A percentile compares a stretch with the other conserved stretches of the same genome.
Evolutionary conservation across 306 rosid species (phyloP).

Genomic region (Quillaja saponaria): DNA sequence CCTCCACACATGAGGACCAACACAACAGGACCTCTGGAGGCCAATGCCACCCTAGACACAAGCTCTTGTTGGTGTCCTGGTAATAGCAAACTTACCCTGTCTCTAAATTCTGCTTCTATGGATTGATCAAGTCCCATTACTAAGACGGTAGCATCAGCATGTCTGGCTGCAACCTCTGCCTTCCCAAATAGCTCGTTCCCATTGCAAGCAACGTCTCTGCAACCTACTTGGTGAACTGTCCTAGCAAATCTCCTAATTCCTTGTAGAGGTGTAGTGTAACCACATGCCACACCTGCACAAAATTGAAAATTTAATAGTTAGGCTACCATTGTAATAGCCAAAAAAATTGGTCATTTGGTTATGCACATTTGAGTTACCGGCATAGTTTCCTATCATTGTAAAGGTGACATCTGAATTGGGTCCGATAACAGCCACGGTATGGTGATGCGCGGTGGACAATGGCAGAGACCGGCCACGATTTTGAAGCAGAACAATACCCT

Average conservation of each 20-base stretch:
- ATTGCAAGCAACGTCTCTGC: constrained; percentile 53
- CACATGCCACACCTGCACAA: constrained; percentile 70
- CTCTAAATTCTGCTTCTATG: constrained; percentile 73
- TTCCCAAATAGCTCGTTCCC: constrained; percentile 43
- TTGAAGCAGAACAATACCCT: constrained; percentile 69
- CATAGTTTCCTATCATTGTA: constrained; percentile 95
- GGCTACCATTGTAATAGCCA: no score
- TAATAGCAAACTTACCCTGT: constrained; percentile 54
- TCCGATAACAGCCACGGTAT: constrained; percentile 76
- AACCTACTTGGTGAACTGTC: constrained; percentile 62
- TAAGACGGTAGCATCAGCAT: constrained; percentile 62
- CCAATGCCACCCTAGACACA: constrained; percentile 55
- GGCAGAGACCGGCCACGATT: constrained; percentile 58
- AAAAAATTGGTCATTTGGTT: no score
- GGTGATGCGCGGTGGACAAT: constrained; percentile 39
- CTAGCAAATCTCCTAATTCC: constrained; percentile 73
- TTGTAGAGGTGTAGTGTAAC: constrained; percentile 71
- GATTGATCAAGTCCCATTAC: constrained; percentile 90
- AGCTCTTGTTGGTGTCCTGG: constrained; percentile 82
- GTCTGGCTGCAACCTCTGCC: constrained; percentile 62
- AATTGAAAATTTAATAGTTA: neutral
- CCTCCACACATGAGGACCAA: constrained; percentile 88
- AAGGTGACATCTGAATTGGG: constrained; percentile 79
- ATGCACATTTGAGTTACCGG: constrained; percentile 48
- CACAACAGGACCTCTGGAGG: constrained; percentile 69